These are phyloP conservation scores for Phanerochaete carnosa DNA, from an alignment of 768 basidiomycete genomes.

Conservation along the genomic window DNA sequence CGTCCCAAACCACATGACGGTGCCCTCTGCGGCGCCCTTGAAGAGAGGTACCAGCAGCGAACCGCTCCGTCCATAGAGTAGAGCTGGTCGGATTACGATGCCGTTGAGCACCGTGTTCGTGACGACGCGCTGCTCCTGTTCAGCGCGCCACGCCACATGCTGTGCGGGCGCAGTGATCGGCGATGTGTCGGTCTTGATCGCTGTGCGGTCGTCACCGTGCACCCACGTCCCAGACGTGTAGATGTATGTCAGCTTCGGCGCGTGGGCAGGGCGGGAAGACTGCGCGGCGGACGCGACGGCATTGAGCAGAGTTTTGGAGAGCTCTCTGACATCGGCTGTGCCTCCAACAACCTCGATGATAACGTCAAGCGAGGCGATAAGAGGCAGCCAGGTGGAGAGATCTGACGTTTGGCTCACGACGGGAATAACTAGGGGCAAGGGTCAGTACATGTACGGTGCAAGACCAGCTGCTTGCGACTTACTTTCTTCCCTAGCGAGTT, in stretches of 20 bases:
- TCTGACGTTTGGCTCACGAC: constrained; percentile 26
- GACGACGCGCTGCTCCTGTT: constrained; percentile 30
- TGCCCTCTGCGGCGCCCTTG: constrained; percentile 26
- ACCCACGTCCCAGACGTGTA: constrained; percentile 46
- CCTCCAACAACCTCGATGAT: constrained; percentile 32
- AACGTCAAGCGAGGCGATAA: constrained; percentile 31
- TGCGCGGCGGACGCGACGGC: constrained; percentile 23
- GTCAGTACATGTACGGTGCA: background rate
- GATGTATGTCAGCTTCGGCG: constrained; percentile 41
- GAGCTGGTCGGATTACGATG: constrained; percentile 41
- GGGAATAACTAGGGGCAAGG: constrained; percentile 31
- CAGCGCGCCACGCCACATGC: constrained; percentile 32
- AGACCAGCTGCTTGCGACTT: background rate
- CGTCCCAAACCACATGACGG: constrained; percentile 32
- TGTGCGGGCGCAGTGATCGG: constrained; percentile 24
- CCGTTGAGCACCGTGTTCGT: constrained; percentile 32
- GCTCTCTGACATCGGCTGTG: constrained; percentile 6
- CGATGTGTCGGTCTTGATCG: constrained; percentile 32
- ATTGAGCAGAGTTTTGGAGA: constrained; percentile 16
- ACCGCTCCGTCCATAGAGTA: constrained; percentile 41
- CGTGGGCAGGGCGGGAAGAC: constrained; percentile 23
- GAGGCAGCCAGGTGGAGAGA: constrained; percentile 23
- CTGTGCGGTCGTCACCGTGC: constrained; percentile 34
- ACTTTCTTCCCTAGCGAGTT: constrained; percentile 40
- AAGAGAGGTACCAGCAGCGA: constrained; percentile 35